Base-by-base conservation (phyloP, 2,329 filamentous ascomycete species). In the Basipetospora sp. region DNA sequence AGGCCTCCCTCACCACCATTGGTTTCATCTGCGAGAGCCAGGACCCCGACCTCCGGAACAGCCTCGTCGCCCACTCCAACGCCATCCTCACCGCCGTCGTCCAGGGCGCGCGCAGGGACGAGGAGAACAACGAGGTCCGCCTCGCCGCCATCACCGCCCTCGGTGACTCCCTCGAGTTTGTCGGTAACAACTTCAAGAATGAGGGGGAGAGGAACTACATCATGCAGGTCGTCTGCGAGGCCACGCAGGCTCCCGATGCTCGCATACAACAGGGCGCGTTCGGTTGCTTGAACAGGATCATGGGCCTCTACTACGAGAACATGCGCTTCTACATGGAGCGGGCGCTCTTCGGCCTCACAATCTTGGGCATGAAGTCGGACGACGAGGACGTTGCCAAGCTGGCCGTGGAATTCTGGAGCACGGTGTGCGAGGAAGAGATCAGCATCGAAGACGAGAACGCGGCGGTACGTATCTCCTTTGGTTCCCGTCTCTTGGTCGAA, bases 251-350 rank as follows among this genome's bases (percentile, higher is more conserved):
- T 49, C 71, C 81, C 1, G 90, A 98, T 59, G 74, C 73, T 42
- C 76, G 86, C 54, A 92, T 98, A 58, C 87, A 96, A 62, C 85
- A 94, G 57, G 87, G 86, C 43, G 84, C 90, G 31, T 98, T 94
- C 57, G 90, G 90, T 50, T 96, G 90, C 59, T 66, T 98, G 48
- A 98, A 98, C 72, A 78, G 90, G 53, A 96, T 98, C 60, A 98
- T 98, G 90, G 83, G 74, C 43, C 74, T 94, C 45, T 98, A 98
- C 70, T 98, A 98, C 59, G 90, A 98, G 53, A 92, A 94, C 66
- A 98, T 98, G 90, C 80, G 87, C 52, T 98, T 94, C 64, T 98
- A 98, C 67, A 98, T 98, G 90, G 90, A 98, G 70, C 96, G 96
- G 74, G 90, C 90, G 26, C 72, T 98, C 31, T 98, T 98, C 51